Percentiles rank a stretch among this genome's conserved stretches.
Conservation (phyloP, 129 eudicot species). For the Erigeron canadensis region DNA sequence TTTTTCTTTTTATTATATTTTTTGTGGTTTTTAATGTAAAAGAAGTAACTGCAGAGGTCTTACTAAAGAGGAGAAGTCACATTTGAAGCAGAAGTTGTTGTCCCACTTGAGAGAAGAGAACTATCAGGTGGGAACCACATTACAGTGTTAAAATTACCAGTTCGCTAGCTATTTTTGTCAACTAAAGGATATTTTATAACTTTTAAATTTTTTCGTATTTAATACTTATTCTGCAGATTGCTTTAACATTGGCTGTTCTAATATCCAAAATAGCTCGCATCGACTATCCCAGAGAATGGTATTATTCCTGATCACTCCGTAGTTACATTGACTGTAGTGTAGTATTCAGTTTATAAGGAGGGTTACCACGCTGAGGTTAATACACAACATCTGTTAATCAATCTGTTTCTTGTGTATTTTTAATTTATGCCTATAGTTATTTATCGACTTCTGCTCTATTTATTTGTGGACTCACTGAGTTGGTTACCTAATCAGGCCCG, state of each 20-base stretch:
- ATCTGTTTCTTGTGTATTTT: slow-evolving; percentile 6
- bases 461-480: slow-evolving; percentile 15
- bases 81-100: slow-evolving; percentile 71
- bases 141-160: background rate
- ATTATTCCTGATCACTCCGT: slow-evolving; percentile 22
- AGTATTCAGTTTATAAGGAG: background rate
- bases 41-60: slow-evolving; percentile 63
- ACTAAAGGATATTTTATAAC: slow-evolving; percentile 8
- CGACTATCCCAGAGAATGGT: slow-evolving; percentile 97
- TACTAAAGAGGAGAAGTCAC: slow-evolving; percentile 74
- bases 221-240: slow-evolving; percentile 51
- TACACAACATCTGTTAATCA: background rate
- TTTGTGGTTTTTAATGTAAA: slow-evolving; percentile 5
- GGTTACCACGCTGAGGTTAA: too few relatives aligned
- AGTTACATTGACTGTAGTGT: background rate
- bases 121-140: slow-evolving; percentile 56
- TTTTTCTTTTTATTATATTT: slow-evolving; percentile 4
- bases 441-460: slow-evolving; percentile 9
- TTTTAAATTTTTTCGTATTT: background rate
- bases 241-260: slow-evolving; percentile 82
- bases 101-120: slow-evolving; percentile 94
- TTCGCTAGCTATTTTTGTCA: slow-evolving; percentile 16
- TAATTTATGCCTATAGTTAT: slow-evolving; percentile 19
- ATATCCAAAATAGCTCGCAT: slow-evolving; percentile 91
- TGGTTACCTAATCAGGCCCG: slow-evolving; percentile 68